A percentile compares a stretch with the other conserved stretches of the same genome.
These are phyloP conservation scores for Carex littledalei DNA, from an alignment of 176 grass and related monocot species.

Conservation along the genomic window DNA sequence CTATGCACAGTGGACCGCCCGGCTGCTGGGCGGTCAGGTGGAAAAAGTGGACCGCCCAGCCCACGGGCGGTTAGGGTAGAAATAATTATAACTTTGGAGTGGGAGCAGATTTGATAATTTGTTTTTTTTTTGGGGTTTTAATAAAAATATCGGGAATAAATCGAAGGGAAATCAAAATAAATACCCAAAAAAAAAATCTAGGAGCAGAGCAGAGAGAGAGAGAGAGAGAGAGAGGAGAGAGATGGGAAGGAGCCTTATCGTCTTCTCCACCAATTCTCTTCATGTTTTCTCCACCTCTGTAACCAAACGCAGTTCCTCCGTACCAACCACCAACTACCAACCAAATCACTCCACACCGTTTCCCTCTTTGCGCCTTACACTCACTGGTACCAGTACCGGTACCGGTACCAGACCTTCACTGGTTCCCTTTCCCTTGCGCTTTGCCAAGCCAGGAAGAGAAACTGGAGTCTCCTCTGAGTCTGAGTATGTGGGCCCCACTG, in stretches of 20 bases:
- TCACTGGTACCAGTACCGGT: not conserved
- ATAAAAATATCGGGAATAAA: no score
- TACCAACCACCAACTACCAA: constrained; percentile 11
- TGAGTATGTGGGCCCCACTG: constrained; percentile 20
- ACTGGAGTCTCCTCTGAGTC: not conserved
- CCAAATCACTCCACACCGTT: not conserved
- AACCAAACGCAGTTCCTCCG: not conserved
- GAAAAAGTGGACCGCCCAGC: no score
- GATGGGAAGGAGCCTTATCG: constrained; percentile 34
- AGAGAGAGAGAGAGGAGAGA: no score
- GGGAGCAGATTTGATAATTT: no score
- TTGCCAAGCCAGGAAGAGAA: not conserved
- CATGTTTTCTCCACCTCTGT: not conserved
- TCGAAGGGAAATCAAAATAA: no score
- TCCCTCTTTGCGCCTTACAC: not conserved
- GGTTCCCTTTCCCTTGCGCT: not conserved
- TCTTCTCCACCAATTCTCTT: not conserved
- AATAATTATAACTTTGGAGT: no score
- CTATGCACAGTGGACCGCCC: no score
- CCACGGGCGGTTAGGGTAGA: no score
- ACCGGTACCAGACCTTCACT: not conserved
- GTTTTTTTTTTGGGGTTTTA: no score
- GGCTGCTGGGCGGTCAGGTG: no score
- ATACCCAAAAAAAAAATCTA: no score
- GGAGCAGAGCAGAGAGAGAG: no score